phyloP scores from a whole-genome alignment of 129 eudicot genomes.

The Gnaphalium uliginosum region DNA sequence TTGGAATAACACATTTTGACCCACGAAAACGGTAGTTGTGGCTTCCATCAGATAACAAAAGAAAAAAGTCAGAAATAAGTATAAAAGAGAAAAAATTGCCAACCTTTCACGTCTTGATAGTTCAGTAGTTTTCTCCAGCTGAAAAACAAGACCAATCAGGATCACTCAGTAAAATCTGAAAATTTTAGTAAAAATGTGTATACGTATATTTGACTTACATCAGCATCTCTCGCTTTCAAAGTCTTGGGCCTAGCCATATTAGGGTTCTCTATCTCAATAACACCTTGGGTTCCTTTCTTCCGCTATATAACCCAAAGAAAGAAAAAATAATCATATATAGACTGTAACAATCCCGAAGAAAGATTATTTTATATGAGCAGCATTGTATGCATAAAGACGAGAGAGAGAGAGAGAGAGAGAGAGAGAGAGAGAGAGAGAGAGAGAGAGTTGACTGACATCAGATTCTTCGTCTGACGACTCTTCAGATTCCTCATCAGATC shows the following conservation, averaged over 20 bases:
- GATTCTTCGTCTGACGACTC: conserved; percentile 69
- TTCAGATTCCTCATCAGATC: conserved; percentile 70
- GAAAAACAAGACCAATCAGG: conserved; percentile 27
- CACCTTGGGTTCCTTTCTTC: conserved; percentile 82
- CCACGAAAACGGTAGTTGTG: not conserved
- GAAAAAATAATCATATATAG: not conserved
- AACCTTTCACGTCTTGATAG: conserved; percentile 97
- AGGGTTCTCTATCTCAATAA: conserved; percentile 87
- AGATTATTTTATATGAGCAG: not conserved
- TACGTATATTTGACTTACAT: conserved; percentile 58
- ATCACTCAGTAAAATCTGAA: not conserved
- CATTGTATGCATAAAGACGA: not conserved
- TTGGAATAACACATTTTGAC: not conserved
- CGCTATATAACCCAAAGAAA: conserved; percentile 36
- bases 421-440: not conserved
- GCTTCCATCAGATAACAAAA: conserved; percentile 16
- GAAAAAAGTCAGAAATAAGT: not conserved
- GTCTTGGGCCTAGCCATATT: conserved; percentile 91
- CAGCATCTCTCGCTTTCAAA: conserved; percentile 85
- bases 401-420: too few relatives aligned
- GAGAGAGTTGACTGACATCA: conserved; percentile 49
- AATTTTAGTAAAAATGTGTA: not conserved
- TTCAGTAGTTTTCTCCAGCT: conserved; percentile 90
- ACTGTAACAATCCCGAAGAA: not conserved
- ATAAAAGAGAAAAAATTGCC: conserved; percentile 14